Evolutionary conservation across 2,329 filamentous ascomycete genomes (phyloP), one percentile per base, ranked within the genome.

Genomic region (Fusarium sp.): DNA sequence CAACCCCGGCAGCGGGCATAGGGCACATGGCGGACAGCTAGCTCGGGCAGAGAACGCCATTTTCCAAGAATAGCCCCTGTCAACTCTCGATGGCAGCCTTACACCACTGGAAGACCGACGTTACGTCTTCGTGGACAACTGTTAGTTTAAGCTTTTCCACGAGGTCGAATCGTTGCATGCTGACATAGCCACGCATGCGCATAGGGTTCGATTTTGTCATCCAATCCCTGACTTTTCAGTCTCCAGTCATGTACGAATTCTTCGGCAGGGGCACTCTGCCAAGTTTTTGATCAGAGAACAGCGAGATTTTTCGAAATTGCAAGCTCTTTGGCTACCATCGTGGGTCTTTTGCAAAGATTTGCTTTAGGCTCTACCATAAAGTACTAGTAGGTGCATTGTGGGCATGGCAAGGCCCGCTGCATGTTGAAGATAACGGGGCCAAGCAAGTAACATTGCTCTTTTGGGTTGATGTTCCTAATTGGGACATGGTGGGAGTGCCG

Each of bases 41-140:
- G 58, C 54, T 56, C 38, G 51, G 64, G 50, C 33, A 45, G 58
- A 63, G 66, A 58, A 67, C 61, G 61, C 59, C 58, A 60, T 64
- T 50, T 70, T 68, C 67, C 72, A 74, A 74, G 66, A 74, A 74
- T 74, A 74, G 72, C 66, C 63, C 64, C 58, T 66, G 58, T 60
- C 66, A 59, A 52, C 45, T 59, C 40, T 54, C 31, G 53, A 50
- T 52, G 51, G 48, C 31, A 66, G 63, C 53, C 52, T 68, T 58
- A 57, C 55, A 46, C 43, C 46, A 46, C 33, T 61, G 50, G 45
- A 20, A 34, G 34, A 44, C 54, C 48, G 52, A 61, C 62, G 54
- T 64, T 65, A 63, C 72, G 66, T 71, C 60, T 48, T 59, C 52
- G 62, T 39, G 36, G 52, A 36, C 42, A 60, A 52, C 34, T 58